Percentiles rank a stretch among this genome's conserved stretches.
Conservation (phyloP, 2,329 filamentous ascomycete genomes). For the Beauveria sp. region DNA sequence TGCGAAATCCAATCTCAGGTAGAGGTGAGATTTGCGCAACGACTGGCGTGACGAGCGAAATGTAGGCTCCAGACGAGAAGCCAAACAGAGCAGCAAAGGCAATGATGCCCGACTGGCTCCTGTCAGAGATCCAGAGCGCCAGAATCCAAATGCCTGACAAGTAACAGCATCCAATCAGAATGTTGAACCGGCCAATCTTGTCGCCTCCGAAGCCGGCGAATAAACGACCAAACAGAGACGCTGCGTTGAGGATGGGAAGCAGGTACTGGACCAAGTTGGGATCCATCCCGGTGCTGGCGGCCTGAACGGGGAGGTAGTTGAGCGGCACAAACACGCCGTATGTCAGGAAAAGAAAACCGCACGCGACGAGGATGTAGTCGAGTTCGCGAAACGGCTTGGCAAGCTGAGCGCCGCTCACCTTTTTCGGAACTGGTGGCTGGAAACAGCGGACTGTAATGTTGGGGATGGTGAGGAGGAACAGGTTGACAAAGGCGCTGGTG, state of each 20-base stretch:
- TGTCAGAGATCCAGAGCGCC: slow-evolving; percentile 31
- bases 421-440: slow-evolving; percentile 13
- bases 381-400: slow-evolving; percentile 22
- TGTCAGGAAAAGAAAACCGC: slow-evolving; percentile 23
- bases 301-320: slow-evolving; percentile 21
- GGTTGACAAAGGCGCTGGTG: slow-evolving; percentile 29
- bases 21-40: slow-evolving; percentile 45
- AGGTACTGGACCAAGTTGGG: slow-evolving; percentile 16
- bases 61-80: slow-evolving; percentile 27
- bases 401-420: slow-evolving; percentile 21
- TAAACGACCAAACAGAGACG: slow-evolving; percentile 19
- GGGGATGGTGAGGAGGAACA: slow-evolving; percentile 24
- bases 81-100: slow-evolving; percentile 27
- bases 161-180: slow-evolving; percentile 34
- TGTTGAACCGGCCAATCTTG: slow-evolving; percentile 22
- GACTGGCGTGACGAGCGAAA: slow-evolving; percentile 24
- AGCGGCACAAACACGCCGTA: slow-evolving; percentile 28
- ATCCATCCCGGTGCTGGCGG: slow-evolving; percentile 16
- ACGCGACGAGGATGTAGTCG: slow-evolving; percentile 20
- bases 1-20: slow-evolving; percentile 40
- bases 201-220: slow-evolving; percentile 19
- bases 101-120: slow-evolving; percentile 19
- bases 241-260: slow-evolving; percentile 20
- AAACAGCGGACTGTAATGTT: slow-evolving; percentile 23
- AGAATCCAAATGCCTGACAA: slow-evolving; percentile 26